Base-by-base conservation (phyloP, 1,284 basidiomycete species). In the Mycena sp. region DNA sequence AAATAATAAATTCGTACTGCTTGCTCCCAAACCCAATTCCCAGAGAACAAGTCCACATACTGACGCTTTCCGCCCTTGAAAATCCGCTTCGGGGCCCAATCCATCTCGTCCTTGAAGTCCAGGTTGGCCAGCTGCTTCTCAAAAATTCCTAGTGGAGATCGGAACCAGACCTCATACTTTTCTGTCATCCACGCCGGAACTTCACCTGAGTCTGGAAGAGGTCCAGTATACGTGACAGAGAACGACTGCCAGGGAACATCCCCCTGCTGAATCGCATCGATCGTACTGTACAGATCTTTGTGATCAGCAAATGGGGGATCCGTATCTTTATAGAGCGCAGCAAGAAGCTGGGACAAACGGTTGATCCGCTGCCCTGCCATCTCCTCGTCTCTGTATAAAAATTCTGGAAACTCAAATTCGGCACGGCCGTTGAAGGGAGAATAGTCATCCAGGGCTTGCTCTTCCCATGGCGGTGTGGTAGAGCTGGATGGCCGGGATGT, bases 161-260 rank as follows among this genome's bases (percentile, higher is more conserved):
- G 70, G 61, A 64, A 79, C 71, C 74, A 81, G 0, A 84, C 72
- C 5, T 78, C 71, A 61, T 79, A 80, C 2, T 65, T 55, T 10
- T 65, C 59, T 0, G 35, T 54, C 76, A 73, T 81, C 81, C 81
- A 83, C 25, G 44, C 3, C 14, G 32, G 32, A 14, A 35, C 32
- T n/a, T 17, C 21, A 9, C 40, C 40, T 9, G 40, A n/a, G 9
- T 38, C 35, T 19, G 53, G 53, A 3, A 55, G 6, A 28, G 30
- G 32, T 4, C 53, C 53, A 29, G 53, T 58, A 25, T 58, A 58
- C 26, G 48, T 46, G 19, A 58, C 55, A 14, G 55, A 58, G 55
- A 58, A 58, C 3, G 55, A 58, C 28, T 58, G 28, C 55, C 55
- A 58, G 11, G 55, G 55, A n/a, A 58, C 35, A 25, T 58, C 30